Base-by-base conservation (phyloP, 108 stramenopile species). In the Fragilariopsis cylindrus region DNA sequence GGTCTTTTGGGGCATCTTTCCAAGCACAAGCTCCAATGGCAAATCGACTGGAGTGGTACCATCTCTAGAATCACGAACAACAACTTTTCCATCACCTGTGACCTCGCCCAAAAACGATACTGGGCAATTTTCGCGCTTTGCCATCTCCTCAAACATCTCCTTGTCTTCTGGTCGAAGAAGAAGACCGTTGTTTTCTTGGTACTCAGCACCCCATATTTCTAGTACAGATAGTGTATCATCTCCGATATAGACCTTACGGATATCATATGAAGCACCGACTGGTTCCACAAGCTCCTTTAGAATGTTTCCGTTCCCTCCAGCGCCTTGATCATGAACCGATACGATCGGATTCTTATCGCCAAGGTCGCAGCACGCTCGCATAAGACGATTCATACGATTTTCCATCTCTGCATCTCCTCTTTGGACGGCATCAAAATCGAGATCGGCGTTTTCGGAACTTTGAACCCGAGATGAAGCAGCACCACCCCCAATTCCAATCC, bases 401-500 rank as follows among this genome's bases (percentile, higher is more conserved):
- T 96, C 97, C 99, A 99, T 99, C 90, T 99, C 98, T 40, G 99
- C 99, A 80, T 99, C 99, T 39, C 99, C 99, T 42, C 99, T 89
- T 82, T 99, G 99, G 15, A 99, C 99, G 13, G 99, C 99, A 83
- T 99, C 93, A 79, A 99, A 98, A 83, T 99, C 99, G 40, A 99
- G 85, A 50, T 80, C 89, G 41, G 97, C 97, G 63, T 95, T 88
- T 57, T 90, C 95, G 18, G 87, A 82, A 62, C 88, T 91, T 69
- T 96, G 89, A 16, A 96, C 95, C 9, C 96, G 81, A 65, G 90
- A 92, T 12, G 93, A 95, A 3, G 99, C 99, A 30, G 98, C 98
- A 4, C 98, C 97, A 40, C 99, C 99, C 54, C 99, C 99, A 71
- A 99, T 96, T 41, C 99, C 99, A 74, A 99, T 99, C 48, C 98